Conservation (phyloP, 305 asterid genomes). For the Fraxinus floribunda region DNA sequence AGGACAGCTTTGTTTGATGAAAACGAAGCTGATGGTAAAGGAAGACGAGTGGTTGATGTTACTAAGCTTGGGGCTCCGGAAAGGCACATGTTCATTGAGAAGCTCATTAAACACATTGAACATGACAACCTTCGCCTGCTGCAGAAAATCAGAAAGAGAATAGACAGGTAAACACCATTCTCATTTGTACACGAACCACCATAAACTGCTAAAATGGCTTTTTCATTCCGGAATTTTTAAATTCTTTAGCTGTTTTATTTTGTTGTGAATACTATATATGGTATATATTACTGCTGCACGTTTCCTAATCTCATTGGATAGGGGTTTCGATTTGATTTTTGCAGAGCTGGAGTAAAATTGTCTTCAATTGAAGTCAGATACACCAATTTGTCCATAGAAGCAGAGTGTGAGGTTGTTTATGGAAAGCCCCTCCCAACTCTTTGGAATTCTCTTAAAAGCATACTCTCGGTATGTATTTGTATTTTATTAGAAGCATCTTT, state of each 20-base stretch:
- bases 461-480: conserved; percentile 19
- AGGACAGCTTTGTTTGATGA: conserved; percentile 40
- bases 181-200: neutral
- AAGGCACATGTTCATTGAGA: conserved; percentile 29
- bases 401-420: conserved; percentile 29
- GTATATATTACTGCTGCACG: neutral
- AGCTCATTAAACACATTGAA: conserved; percentile 30
- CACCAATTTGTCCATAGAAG: conserved; percentile 18
- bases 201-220: neutral
- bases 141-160: conserved; percentile 30
- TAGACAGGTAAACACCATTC: conserved; percentile 27
- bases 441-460: conserved; percentile 24
- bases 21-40: conserved; percentile 8
- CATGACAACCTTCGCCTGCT: conserved; percentile 31
- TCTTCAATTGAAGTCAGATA: conserved; percentile 24
- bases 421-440: conserved; percentile 33
- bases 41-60: conserved; percentile 48
- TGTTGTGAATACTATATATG: neutral
- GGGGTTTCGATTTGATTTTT: conserved; percentile 1
- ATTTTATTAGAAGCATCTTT: neutral
- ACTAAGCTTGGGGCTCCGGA: conserved; percentile 28
- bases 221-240: neutral
- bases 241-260: neutral
- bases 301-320: neutral
- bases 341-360: conserved; percentile 47